A percentile compares a stretch with the other conserved stretches of the same genome.
These are phyloP conservation scores for Racocetra persica DNA, from an alignment of 371 early-diverging fungal genomes.

Conservation along the genomic window DNA sequence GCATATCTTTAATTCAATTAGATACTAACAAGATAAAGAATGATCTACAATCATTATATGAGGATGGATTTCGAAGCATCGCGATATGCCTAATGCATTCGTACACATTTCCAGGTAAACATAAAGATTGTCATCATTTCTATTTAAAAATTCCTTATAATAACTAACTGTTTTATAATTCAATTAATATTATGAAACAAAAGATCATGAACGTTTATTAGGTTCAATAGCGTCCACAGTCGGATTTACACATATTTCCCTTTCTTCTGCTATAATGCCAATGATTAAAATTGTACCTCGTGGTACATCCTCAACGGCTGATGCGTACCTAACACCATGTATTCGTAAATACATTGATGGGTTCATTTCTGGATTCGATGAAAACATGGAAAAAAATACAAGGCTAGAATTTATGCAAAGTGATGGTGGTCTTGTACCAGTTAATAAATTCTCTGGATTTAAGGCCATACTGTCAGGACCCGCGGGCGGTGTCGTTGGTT, in stretches of 20 bases:
- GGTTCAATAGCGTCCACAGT: conserved; percentile 74
- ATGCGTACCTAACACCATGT: conserved; percentile 94
- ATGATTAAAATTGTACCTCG: conserved; percentile 96
- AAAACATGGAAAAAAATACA: conserved; percentile 65
- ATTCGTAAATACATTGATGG: conserved; percentile 85
- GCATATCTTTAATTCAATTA: conserved; percentile 3
- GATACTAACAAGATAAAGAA: conserved; percentile 61
- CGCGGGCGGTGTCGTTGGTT: conserved; percentile 91
- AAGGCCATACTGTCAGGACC: conserved; percentile 94
- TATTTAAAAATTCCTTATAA: background rate
- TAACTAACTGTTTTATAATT: background rate
- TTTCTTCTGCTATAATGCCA: conserved; percentile 86
- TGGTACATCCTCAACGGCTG: conserved; percentile 88
- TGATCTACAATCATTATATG: conserved; percentile 68
- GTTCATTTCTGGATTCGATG: conserved; percentile 88
- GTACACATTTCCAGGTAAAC: conserved; percentile 78
- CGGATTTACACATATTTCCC: conserved; percentile 86
- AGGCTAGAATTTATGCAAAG: conserved; percentile 95
- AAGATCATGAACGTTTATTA: conserved; percentile 81
- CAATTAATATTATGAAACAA: background rate
- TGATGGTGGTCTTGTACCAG: conserved; percentile 93
- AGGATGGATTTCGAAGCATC: conserved; percentile 81
- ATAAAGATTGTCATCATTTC: background rate
- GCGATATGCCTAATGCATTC: conserved; percentile 94
- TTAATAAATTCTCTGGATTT: conserved; percentile 84